phyloP scores from a whole-genome alignment of 179 eudicot genomes.

The Beta macrorhiza region DNA sequence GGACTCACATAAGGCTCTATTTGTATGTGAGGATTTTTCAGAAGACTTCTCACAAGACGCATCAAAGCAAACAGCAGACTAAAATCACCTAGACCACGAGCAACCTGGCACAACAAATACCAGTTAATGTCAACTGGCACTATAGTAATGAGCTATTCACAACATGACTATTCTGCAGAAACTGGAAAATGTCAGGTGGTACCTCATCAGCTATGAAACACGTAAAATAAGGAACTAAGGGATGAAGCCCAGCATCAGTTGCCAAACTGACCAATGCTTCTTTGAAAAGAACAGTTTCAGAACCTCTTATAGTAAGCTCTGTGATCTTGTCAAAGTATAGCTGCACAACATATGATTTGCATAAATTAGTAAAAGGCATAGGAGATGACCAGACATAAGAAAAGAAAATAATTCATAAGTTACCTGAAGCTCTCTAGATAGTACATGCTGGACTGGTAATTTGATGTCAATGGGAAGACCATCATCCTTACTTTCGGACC shows the following conservation, averaged over 20 bases:
- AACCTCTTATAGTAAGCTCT: slow-evolving; percentile 65
- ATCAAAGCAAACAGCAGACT: slow-evolving; percentile 77
- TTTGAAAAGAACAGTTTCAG: slow-evolving; percentile 68
- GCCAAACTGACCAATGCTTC: slow-evolving; percentile 84
- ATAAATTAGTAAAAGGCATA: slow-evolving; percentile 4
- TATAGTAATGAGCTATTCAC: not conserved
- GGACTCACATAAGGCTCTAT: slow-evolving; percentile 83
- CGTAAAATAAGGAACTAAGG: slow-evolving; percentile 85
- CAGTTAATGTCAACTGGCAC: slow-evolving; percentile 15
- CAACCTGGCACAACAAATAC: slow-evolving; percentile 51
- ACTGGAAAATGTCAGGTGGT: slow-evolving; percentile 6
- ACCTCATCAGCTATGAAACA: slow-evolving; percentile 88
- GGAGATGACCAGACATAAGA: not conserved
- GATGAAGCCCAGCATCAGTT: slow-evolving; percentile 89
- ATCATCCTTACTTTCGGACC: slow-evolving; percentile 58
- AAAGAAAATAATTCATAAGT: not conserved
- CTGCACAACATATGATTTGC: slow-evolving; percentile 31
- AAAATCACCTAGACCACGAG: slow-evolving; percentile 73
- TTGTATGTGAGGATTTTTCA: slow-evolving; percentile 81
- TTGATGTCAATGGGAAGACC: slow-evolving; percentile 67
- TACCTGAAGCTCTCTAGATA: slow-evolving; percentile 95
- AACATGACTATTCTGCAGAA: not conserved
- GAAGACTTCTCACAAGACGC: slow-evolving; percentile 84
- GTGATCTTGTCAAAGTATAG: slow-evolving; percentile 85
- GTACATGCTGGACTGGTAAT: slow-evolving; percentile 76